Conservation (phyloP, 805 yeast species). For the Zygotorulaspora sp. region DNA sequence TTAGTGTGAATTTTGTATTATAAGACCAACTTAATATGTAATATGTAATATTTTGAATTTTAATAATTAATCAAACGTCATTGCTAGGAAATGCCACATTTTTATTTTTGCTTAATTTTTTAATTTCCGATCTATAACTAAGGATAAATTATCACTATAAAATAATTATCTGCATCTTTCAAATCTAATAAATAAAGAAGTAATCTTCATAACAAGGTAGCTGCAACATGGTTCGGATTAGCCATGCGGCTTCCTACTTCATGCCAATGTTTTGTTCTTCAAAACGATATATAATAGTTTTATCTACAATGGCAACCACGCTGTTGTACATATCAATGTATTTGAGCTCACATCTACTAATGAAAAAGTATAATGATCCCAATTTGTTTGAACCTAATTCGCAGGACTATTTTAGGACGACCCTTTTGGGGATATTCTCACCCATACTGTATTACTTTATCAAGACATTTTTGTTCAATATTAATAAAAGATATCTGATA, state of each 20-base stretch:
- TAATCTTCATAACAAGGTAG: too few relatives aligned
- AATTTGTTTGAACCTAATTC: conserved; percentile 35
- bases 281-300: conserved; percentile 22
- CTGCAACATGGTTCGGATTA: conserved; percentile 26
- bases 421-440: conserved; percentile 35
- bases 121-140: too few relatives aligned
- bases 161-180: too few relatives aligned
- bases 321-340: conserved; percentile 20
- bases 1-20: too few relatives aligned
- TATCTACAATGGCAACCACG: conserved; percentile 11
- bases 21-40: too few relatives aligned
- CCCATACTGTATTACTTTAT: conserved; percentile 35
- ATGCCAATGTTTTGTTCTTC: conserved; percentile 36
- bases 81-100: too few relatives aligned
- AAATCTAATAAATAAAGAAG: too few relatives aligned
- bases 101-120: too few relatives aligned
- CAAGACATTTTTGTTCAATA: conserved; percentile 27
- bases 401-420: conserved; percentile 39
- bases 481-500: conserved; percentile 30
- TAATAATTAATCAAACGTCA: conserved; percentile 1
- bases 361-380: conserved; percentile 26
- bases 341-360: conserved; percentile 22
- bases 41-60: conserved; percentile 1
- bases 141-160: too few relatives aligned
- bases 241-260: conserved; percentile 31